Percentiles rank a stretch among this genome's conserved stretches.
Evolutionary conservation across 345 rosid species (phyloP).

Genomic region (Reutealis trisperma): DNA sequence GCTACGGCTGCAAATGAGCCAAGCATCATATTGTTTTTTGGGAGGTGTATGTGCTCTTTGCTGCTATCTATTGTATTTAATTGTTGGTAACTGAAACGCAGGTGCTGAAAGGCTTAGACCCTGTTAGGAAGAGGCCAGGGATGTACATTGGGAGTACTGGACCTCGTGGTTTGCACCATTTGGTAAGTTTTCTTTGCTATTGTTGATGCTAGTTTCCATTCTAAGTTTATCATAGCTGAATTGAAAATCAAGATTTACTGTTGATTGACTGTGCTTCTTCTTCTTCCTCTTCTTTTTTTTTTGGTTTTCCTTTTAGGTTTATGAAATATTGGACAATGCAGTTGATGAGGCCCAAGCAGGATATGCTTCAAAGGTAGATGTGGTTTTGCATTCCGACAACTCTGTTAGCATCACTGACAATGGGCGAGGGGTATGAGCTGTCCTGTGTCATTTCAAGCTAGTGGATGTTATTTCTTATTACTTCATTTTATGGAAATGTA

Average conservation of each 20-base stretch:
- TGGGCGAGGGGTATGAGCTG: slow-evolving; percentile 92
- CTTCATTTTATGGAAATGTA: background rate
- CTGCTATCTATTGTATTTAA: background rate
- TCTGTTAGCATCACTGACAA: slow-evolving; percentile 86
- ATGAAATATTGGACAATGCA: slow-evolving; percentile 96
- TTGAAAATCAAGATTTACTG: background rate
- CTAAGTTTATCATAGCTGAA: background rate
- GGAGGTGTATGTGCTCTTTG: background rate
- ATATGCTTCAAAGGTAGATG: slow-evolving; percentile 72
- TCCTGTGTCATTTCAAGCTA: background rate
- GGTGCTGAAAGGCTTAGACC: slow-evolving; percentile 98
- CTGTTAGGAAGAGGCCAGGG: slow-evolving; percentile 97
- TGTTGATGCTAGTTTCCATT: slow-evolving; percentile 5
- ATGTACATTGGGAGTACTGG: slow-evolving; percentile 99
- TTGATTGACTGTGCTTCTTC: background rate
- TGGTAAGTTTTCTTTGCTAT: slow-evolving; percentile 48
- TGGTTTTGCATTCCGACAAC: slow-evolving; percentile 66
- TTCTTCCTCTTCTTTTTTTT: background rate
- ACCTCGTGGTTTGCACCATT: slow-evolving; percentile 96
- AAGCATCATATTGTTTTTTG: background rate
- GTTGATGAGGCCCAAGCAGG: slow-evolving; percentile 99
- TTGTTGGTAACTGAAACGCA: slow-evolving; percentile 26
- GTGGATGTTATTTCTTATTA: background rate
- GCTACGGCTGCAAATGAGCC: background rate
- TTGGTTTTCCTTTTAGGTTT: slow-evolving; percentile 66